Percentiles rank a stretch among this genome's conserved stretches.
These are phyloP conservation scores for Phytophthora sp. DNA, from an alignment of 352 stramenopile genomes.

Conservation along the genomic window DNA sequence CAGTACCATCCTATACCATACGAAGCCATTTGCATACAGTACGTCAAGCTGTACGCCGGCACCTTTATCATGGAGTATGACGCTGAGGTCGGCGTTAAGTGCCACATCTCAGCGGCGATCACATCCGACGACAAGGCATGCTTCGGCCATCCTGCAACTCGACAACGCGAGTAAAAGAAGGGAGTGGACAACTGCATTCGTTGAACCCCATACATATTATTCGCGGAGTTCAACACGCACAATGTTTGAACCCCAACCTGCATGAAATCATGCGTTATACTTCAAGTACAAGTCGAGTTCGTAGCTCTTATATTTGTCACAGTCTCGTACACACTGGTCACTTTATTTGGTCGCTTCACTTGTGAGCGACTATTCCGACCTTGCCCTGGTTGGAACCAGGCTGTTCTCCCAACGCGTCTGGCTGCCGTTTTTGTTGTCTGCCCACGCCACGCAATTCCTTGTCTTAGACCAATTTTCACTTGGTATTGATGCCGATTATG, in stretches of 20 bases:
- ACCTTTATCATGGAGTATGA: too few species aligned
- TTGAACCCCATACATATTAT: not conserved
- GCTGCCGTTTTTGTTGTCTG: too few species aligned
- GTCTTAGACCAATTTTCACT: not conserved
- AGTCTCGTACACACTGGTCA: conserved; percentile 16
- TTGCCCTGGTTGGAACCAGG: too few species aligned
- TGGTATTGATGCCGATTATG: conserved; percentile 3
- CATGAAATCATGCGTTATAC: conserved; percentile 3
- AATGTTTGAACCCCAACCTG: too few species aligned
- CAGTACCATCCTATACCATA: too few species aligned
- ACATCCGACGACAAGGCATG: conserved; percentile 10
- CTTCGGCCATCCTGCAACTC: conserved; percentile 23
- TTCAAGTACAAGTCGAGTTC: not conserved
- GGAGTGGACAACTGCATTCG: conserved; percentile 5
- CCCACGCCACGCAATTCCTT: too few species aligned
- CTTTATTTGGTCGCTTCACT: conserved; percentile 2
- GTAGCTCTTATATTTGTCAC: conserved; percentile 29
- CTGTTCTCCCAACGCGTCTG: too few species aligned
- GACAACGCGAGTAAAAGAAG: conserved; percentile 26
- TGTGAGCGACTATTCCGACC: conserved; percentile 7
- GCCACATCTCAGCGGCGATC: conserved; percentile 10
- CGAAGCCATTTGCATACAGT: conserved; percentile 16
- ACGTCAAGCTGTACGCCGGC: too few species aligned
- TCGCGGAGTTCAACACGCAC: conserved; percentile 17
- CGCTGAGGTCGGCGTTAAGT: too few species aligned